Conservation (phyloP, 306 rosid species). For the Rosa multiflora region DNA sequence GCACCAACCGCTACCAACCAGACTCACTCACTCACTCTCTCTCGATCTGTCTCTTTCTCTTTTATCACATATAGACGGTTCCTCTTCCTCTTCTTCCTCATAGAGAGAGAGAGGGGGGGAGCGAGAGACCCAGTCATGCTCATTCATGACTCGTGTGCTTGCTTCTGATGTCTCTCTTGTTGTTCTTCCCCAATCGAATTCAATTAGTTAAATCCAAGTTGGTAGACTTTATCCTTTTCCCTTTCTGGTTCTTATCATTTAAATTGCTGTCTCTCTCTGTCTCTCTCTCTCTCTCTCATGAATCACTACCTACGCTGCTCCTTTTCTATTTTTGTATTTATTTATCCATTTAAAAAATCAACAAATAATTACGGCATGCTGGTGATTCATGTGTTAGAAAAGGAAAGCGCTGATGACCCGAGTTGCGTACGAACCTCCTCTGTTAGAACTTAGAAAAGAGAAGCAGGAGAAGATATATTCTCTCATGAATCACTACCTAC, state of each 20-base stretch:
- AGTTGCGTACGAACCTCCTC: not conserved
- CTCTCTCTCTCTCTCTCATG: not conserved
- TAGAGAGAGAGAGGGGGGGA: no score
- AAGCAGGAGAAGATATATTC: not conserved
- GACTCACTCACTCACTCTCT: not conserved
- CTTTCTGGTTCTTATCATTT: not conserved
- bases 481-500: not conserved
- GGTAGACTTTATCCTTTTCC: not conserved
- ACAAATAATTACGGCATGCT: not conserved
- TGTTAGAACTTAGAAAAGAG: not conserved
- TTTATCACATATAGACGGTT: not conserved
- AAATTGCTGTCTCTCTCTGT: not conserved
- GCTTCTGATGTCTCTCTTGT: not conserved
- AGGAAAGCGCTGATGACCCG: not conserved
- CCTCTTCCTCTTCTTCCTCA: not conserved
- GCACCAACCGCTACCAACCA: slow-evolving; percentile 12
- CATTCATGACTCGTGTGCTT: not conserved
- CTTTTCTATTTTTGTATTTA: not conserved
- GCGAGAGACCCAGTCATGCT: not conserved
- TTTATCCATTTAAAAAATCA: not conserved
- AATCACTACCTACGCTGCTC: not conserved
- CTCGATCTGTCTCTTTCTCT: slow-evolving; percentile 7
- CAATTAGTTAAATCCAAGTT: not conserved
- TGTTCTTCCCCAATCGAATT: not conserved
- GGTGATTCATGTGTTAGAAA: slow-evolving; percentile 1